These are phyloP conservation scores for Schizophyllum commune DNA, from an alignment of 1,284 basidiomycete genomes.

Conservation along the genomic window DNA sequence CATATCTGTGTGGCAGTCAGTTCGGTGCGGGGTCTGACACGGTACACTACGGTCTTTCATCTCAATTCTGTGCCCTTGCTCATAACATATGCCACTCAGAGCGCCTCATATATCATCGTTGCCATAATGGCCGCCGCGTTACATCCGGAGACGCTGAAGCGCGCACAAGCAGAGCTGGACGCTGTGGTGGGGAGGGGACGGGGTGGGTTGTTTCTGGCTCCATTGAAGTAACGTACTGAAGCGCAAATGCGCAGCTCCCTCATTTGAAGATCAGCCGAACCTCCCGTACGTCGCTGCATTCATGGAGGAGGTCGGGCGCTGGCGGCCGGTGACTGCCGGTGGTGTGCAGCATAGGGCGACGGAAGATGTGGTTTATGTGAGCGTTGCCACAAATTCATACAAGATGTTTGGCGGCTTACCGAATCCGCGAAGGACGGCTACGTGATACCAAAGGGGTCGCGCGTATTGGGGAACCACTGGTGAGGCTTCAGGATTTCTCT, in stretches of 20 bases:
- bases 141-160: slow-evolving; percentile 27
- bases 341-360: not conserved
- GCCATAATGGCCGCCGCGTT: not conserved
- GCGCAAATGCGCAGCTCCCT: not conserved
- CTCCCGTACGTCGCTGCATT: not conserved
- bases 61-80: not conserved
- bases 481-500: not conserved
- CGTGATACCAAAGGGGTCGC: not conserved
- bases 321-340: not conserved
- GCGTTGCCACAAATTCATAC: not conserved
- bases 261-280: not conserved
- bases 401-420: not conserved
- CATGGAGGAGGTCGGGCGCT: not conserved
- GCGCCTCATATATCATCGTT: not conserved
- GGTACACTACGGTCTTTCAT: slow-evolving; percentile 16
- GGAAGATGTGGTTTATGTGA: not conserved
- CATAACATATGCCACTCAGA: not conserved
- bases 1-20: slow-evolving; percentile 54
- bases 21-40: slow-evolving; percentile 63
- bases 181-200: slow-evolving; percentile 23
- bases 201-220: not conserved
- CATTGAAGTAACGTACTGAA: too few species aligned
- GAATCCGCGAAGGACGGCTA: not conserved
- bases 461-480: not conserved
- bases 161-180: slow-evolving; percentile 34